Evolutionary conservation across 2,329 filamentous ascomycete species (phyloP).

Genomic region (Venturia carpophila): DNA sequence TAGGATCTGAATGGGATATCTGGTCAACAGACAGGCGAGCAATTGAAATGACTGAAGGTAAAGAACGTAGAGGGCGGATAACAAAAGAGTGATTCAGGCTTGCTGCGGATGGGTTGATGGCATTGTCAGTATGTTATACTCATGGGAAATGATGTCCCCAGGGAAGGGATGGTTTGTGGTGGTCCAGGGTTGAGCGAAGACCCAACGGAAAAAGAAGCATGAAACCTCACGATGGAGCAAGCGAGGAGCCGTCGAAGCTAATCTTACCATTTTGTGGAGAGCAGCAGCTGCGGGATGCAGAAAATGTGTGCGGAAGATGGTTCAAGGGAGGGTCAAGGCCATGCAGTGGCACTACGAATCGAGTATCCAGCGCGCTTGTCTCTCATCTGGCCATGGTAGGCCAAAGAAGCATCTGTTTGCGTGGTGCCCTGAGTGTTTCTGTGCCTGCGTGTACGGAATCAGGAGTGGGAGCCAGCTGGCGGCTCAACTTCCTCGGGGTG

Average conservation of each 20-base stretch:
- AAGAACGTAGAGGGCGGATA: conserved; percentile 7
- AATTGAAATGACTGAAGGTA: conserved; percentile 13
- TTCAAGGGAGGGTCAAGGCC: background rate
- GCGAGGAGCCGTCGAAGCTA: background rate
- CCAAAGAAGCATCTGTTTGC: background rate
- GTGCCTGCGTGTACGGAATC: background rate
- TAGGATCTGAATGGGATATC: background rate
- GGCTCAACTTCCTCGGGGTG: background rate
- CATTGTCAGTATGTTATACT: conserved; percentile 8
- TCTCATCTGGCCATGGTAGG: background rate
- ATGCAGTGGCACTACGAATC: background rate
- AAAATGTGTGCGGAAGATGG: background rate
- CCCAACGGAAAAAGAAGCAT: conserved; percentile 9
- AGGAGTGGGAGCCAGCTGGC: background rate
- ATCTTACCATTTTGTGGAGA: background rate
- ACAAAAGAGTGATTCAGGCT: conserved; percentile 3
- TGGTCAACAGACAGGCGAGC: conserved; percentile 13
- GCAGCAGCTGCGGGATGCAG: background rate
- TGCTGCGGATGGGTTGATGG: background rate
- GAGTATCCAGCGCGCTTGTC: background rate
- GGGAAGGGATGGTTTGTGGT: conserved; percentile 3
- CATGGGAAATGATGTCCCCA: background rate
- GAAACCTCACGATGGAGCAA: conserved; percentile 12
- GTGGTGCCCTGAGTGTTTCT: background rate
- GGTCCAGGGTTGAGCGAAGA: background rate